These are phyloP conservation scores for Pythium sp. DNA, from an alignment of 352 stramenopile species.

Conservation along the genomic window DNA sequence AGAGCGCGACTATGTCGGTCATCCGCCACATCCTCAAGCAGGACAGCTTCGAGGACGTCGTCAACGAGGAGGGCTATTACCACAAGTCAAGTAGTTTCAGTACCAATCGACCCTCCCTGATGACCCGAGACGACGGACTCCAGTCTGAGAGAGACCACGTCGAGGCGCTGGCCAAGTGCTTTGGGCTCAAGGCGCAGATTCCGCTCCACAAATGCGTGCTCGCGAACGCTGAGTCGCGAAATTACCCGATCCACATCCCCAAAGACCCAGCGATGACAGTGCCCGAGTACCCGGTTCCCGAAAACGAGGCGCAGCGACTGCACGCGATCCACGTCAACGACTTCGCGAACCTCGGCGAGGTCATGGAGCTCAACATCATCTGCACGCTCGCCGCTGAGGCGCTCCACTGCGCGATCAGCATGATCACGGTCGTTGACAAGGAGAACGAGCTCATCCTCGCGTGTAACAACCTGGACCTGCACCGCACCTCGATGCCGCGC, in stretches of 20 bases:
- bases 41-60: background rate
- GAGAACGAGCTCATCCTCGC: conserved; percentile 3
- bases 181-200: conserved; percentile 4
- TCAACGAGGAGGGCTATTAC: background rate
- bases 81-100: background rate
- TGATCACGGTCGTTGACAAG: background rate
- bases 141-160: background rate
- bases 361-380: conserved; percentile 6
- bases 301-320: background rate
- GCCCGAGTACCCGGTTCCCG: background rate
- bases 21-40: conserved; percentile 32
- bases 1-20: conserved; percentile 30
- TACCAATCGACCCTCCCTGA: background rate
- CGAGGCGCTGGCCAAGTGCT: background rate
- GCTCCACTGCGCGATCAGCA: background rate
- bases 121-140: background rate
- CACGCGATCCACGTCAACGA: background rate
- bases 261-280: background rate
- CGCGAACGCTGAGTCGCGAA: background rate
- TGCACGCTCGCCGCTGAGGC: background rate
- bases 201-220: conserved; percentile 25
- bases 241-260: background rate
- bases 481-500: conserved; percentile 1
- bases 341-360: background rate
- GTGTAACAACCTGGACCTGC: background rate